These are phyloP conservation scores for Paramyrothecium roridum DNA, from an alignment of 2,329 filamentous ascomycete species.

Conservation along the genomic window DNA sequence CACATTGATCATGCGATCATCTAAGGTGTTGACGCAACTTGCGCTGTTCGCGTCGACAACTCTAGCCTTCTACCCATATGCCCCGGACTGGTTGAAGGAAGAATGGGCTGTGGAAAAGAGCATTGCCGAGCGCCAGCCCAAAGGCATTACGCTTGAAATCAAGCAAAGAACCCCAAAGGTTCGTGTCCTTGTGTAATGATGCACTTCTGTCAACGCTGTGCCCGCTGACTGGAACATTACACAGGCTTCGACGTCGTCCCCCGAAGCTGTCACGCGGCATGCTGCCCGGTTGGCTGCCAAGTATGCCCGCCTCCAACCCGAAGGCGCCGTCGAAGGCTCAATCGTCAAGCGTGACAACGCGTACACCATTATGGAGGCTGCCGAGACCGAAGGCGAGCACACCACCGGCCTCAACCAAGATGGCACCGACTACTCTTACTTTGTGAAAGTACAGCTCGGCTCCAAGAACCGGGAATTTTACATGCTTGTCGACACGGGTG, in stretches of 20 bases:
- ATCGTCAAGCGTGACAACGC: slow-evolving; percentile 38
- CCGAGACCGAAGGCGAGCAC: slow-evolving; percentile 39
- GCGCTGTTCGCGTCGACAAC: slow-evolving; percentile 43
- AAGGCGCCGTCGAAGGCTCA: slow-evolving; percentile 2
- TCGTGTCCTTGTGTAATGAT: slow-evolving; percentile 8
- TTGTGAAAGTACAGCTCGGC: slow-evolving; percentile 55
- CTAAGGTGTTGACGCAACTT: slow-evolving; percentile 38
- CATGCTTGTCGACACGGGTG: slow-evolving; percentile 65
- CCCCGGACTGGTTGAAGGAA: slow-evolving; percentile 31
- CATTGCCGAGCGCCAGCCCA: slow-evolving; percentile 7
- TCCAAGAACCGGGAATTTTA: slow-evolving; percentile 51
- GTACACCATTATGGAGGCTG: slow-evolving; percentile 45
- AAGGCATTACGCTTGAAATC: slow-evolving; percentile 36
- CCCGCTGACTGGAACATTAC: not conserved
- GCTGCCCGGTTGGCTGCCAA: slow-evolving; percentile 36
- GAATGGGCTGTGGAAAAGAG: slow-evolving; percentile 19
- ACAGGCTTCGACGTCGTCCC: slow-evolving; percentile 27
- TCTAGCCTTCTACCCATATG: slow-evolving; percentile 47
- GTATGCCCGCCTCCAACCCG: slow-evolving; percentile 22
- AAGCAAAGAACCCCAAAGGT: slow-evolving; percentile 33
- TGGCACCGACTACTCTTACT: slow-evolving; percentile 65
- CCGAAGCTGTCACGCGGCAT: slow-evolving; percentile 33
- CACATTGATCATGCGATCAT: slow-evolving; percentile 35
- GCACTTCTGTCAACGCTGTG: not conserved
- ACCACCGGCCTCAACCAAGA: slow-evolving; percentile 60